A percentile compares a stretch with the other conserved stretches of the same genome.
Evolutionary conservation across 164 flowering plant genomes (phyloP).

Genomic region (Magnolia officinalis): DNA sequence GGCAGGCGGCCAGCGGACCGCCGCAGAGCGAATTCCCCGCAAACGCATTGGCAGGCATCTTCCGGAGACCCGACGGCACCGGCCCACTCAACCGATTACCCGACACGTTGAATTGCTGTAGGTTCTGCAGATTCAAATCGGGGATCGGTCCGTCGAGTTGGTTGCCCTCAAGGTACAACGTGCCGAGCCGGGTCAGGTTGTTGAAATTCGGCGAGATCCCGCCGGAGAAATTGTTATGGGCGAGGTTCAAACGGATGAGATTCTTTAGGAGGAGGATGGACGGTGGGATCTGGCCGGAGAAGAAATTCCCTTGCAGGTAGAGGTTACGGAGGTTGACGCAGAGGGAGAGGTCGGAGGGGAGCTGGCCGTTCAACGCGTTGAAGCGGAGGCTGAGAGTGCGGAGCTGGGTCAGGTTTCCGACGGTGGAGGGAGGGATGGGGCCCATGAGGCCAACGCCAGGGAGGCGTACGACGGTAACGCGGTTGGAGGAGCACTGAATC

Average conservation of each 20-base stretch:
- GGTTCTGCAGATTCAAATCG: slow-evolving; percentile 31
- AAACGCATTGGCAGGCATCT: slow-evolving; percentile 31
- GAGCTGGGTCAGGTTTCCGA: slow-evolving; percentile 57
- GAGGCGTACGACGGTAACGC: slow-evolving; percentile 56
- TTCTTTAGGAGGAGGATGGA: slow-evolving; percentile 34
- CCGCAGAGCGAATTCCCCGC: slow-evolving; percentile 76
- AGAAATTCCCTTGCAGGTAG: slow-evolving; percentile 60
- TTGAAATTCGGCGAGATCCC: slow-evolving; percentile 46
- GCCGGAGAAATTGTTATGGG: slow-evolving; percentile 61
- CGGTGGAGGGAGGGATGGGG: slow-evolving; percentile 38
- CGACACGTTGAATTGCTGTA: slow-evolving; percentile 69
- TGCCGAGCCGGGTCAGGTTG: slow-evolving; percentile 48
- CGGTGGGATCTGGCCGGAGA: slow-evolving; percentile 63
- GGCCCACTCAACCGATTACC: slow-evolving; percentile 59
- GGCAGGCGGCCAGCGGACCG: slow-evolving; percentile 45
- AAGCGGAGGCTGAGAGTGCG: slow-evolving; percentile 63
- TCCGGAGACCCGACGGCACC: slow-evolving; percentile 37
- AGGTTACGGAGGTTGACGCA: slow-evolving; percentile 51
- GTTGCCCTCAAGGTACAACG: slow-evolving; percentile 52
- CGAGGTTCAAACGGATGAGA: slow-evolving; percentile 65
- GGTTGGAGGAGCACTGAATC: slow-evolving; percentile 41
- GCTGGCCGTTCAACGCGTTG: slow-evolving; percentile 55
- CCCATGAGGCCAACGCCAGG: slow-evolving; percentile 69
- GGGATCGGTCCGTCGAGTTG: slow-evolving; percentile 59
- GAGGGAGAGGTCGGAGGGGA: slow-evolving; percentile 60